Base-by-base conservation (phyloP, 805 yeast species). In the Maudiozyma barnettii region DNA sequence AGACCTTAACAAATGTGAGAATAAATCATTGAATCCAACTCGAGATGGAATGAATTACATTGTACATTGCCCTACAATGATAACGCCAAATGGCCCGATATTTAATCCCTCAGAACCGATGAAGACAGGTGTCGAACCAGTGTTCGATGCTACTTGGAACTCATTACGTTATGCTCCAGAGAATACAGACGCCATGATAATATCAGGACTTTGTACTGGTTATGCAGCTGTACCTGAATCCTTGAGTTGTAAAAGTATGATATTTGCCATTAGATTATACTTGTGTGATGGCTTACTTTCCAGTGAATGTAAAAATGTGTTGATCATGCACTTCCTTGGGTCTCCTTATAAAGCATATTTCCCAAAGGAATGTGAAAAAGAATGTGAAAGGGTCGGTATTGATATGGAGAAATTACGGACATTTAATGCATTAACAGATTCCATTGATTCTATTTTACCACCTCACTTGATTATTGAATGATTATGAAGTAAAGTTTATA, bases 161-260 rank as follows among this genome's bases (percentile, higher is more conserved):
- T 54, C 61, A 2, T 46, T 63, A 30, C 45, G 38, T 29, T 44
- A 46, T 40, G 29, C 50, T 3, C 64, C 67, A 8, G 29, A 36
- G 3, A 57, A 52, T 12, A 52, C 52, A 1, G 59, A 60, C 40
- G 49, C 51, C 5, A 36, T 64, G 39, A 56, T 63, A 21, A 49
- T 63, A 2, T 61, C 68, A 6, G 68, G 68, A 2, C 38, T 64
- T 23, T 58, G 62, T 33, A 58, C 65, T 4, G 68, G 68, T 12
- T 64, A 54, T 46, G 66, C 54, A 4, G 67, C 66, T 2, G 59
- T 63, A 1, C 67, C 67, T 6, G 49, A 51, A 9, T 45, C 37
- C 3, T 48, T 61, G 3, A 51, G 62, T 41, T 53, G 63, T 41
- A 58, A 59, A 47, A 54, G 61, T 14, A 63, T 63, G 63, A 48